Base-by-base conservation (phyloP, 257 asterid genomes). In the Paraleonurus japonicus region DNA sequence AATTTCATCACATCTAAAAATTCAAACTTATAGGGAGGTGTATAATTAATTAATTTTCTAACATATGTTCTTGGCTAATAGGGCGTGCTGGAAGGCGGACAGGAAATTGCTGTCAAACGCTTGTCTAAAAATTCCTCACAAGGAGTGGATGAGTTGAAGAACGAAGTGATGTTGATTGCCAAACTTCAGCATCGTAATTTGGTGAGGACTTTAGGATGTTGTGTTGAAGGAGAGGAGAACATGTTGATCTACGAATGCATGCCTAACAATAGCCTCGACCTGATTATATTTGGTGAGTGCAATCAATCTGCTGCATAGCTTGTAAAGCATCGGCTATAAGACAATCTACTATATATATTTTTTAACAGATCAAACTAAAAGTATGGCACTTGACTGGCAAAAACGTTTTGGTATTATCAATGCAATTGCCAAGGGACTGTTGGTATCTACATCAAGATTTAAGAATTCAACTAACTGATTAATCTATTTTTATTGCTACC, bases 171-270 rank as follows among this genome's bases (percentile, higher is more conserved):
- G 28, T 33, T 61, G 67, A 61, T 33, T 61, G 48, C 67, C 48
- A 33, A 61, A 33, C 67, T 61, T 61, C 67, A 61, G 28, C 67
- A 61, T 35, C 16, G 67, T 0, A 61, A 61, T 5, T 61, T 61
- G 67, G 67, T 61, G 48, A 61, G 28, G 48, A 13, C 10, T 61
- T 1, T 61, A 17, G 50, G 67, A 8, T 61, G 48, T 11, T 61
- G 67, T 12, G 4, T 19, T 30, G 16, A 61, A 61, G 28, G n/a
- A 35, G 48, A 33, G 4, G 67, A 61, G 16, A 8, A 61, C 17
- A 33, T 33, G 28, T n/a, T 61, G 47, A 17, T 61, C 23, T 61
- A 61, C 5, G 67, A 59, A 16, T 59, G 28, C 65, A 28, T 59
- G 65, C 45, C 45, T 59, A 59, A 28, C 43, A 15, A 7, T 61